Base-by-base conservation (phyloP, 1,284 basidiomycete genomes). In the Volvariella surrecta region DNA sequence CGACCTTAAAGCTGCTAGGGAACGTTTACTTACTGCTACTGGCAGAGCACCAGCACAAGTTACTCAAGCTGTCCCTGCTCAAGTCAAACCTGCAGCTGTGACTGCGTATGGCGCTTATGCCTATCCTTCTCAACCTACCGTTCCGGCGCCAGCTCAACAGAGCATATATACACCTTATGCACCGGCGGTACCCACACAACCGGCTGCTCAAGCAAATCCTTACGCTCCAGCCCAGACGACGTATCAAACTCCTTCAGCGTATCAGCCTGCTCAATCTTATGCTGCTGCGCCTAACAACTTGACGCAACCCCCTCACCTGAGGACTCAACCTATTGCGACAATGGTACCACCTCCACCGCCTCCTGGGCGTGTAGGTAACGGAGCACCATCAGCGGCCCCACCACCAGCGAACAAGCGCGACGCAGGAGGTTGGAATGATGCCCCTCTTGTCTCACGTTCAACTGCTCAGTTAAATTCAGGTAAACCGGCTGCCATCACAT, bases 351-450 rank as follows among this genome's bases (percentile, higher is more conserved):
- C 54, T 17, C 56, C 58, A 4, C 58, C 59, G 15, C 58, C 59
- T 19, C 58, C 55, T 37, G 24, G 24, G 6, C 50, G 50, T 34
- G 50, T 45, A 9, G 48, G 46, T 1, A 49, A 52, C 18, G 44
- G 47, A 37, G 50, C 52, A 1, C 50, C 53, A 10, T 48, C 47
- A 7, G 44, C 24, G 6, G 11, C 41, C 4, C 55, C 54, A 9
- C 56, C 60, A 28, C 57, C 54, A 16, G 66, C 64, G 16, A 69
- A 70, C 39, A 82, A 79, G 51, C 74, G 77, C 34, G 85, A 86
- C 48, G 80, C 82, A 35, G 76, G 80, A 8, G 90, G 89, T 0
- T 98, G 93, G 93, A 98, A 98, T 57, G 94, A 98, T 55, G 79
- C 88, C 0, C 91, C 90, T 1, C 52, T 82, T 9, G 53, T 73